These are phyloP conservation scores for Aspergillus pseudonomiae DNA, from an alignment of 2,329 filamentous ascomycete genomes.

Conservation along the genomic window DNA sequence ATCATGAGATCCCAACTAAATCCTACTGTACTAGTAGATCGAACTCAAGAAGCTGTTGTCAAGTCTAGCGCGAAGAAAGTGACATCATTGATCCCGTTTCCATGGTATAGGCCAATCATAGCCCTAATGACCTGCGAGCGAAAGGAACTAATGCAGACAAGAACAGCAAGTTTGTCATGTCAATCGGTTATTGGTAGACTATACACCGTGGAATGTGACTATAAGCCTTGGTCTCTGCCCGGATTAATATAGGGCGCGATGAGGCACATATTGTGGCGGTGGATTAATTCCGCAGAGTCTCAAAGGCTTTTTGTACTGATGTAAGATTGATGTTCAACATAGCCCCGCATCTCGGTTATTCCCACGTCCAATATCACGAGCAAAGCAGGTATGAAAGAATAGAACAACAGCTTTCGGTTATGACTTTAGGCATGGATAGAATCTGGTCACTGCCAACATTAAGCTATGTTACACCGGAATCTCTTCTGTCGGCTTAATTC, in stretches of 20 bases:
- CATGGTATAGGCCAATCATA: not conserved
- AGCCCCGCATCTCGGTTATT: not conserved
- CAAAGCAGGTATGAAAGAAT: not conserved
- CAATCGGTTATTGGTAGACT: not conserved
- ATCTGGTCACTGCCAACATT: too few species aligned
- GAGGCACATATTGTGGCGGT: not conserved
- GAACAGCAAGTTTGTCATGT: not conserved
- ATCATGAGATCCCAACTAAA: not conserved
- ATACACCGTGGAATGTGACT: not conserved
- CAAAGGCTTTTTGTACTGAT: not conserved
- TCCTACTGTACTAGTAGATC: not conserved
- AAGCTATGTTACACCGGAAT: too few species aligned
- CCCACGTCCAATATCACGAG: too few species aligned
- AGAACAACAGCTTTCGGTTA: not conserved
- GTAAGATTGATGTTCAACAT: not conserved
- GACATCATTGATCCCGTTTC: slow-evolving; percentile 1
- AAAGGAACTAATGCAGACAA: not conserved
- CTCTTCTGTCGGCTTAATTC: not conserved
- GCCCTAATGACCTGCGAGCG: not conserved
- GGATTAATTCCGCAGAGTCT: not conserved
- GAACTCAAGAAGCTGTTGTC: not conserved
- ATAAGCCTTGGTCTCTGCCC: not conserved
- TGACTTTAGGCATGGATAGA: too few species aligned
- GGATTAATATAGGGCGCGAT: not conserved
- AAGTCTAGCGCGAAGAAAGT: not conserved